These are phyloP conservation scores for Venturia nashicola DNA, from an alignment of 2,329 filamentous ascomycete species.

Conservation along the genomic window DNA sequence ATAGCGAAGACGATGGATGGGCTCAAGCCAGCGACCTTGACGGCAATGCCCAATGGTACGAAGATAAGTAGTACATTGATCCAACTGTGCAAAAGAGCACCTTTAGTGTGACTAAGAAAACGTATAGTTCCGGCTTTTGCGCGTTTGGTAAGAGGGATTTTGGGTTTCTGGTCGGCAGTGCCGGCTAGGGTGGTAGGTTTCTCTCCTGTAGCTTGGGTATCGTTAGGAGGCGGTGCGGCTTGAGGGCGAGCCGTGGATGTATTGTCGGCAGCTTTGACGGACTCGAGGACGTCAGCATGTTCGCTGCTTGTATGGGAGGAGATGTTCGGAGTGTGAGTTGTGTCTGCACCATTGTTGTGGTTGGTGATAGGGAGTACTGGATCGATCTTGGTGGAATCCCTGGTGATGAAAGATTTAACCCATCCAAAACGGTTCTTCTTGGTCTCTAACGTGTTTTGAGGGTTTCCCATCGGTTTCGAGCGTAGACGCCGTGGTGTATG, in stretches of 20 bases:
- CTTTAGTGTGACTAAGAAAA: conserved; percentile 42
- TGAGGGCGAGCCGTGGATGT: conserved; percentile 18
- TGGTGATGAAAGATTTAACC: background rate
- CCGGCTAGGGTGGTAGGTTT: conserved; percentile 40
- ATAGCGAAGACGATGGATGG: conserved; percentile 36
- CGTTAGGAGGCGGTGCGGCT: conserved; percentile 27
- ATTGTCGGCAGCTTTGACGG: conserved; percentile 18
- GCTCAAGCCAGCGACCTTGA: conserved; percentile 34
- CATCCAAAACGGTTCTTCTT: conserved; percentile 2
- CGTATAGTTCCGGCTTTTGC: conserved; percentile 37
- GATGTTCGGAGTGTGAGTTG: background rate
- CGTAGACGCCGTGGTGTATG: background rate
- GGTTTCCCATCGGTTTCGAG: conserved; percentile 2
- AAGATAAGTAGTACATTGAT: conserved; percentile 67
- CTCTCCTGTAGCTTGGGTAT: conserved; percentile 38
- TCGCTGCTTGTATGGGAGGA: background rate
- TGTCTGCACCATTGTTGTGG: background rate
- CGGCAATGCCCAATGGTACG: conserved; percentile 63
- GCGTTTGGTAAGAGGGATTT: conserved; percentile 36
- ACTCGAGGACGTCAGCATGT: background rate
- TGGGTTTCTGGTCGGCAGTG: conserved; percentile 18
- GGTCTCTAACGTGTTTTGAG: background rate
- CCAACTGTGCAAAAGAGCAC: conserved; percentile 60
- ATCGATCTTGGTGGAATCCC: background rate
- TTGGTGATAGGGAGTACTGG: background rate